phyloP scores from a whole-genome alignment of 2,329 filamentous ascomycete genomes.

The Xylariaceae sp. region DNA sequence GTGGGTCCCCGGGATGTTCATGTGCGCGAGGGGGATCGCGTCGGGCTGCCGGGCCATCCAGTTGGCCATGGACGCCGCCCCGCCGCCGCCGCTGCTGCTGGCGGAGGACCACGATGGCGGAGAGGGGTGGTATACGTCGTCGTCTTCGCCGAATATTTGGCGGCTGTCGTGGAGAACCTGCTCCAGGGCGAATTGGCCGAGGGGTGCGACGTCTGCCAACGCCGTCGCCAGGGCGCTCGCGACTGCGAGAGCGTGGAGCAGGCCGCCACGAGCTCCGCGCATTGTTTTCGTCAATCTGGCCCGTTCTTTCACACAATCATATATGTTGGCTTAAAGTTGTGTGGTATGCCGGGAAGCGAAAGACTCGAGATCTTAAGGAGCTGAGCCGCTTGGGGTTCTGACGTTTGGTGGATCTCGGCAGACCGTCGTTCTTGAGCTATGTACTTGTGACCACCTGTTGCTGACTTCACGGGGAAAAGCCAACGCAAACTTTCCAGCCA shows the following conservation, averaged over 20 bases:
- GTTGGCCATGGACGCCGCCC: conserved; percentile 21
- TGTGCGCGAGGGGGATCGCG: conserved; percentile 33
- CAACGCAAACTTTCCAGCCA: no score
- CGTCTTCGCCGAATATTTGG: conserved; percentile 36
- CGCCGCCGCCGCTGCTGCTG: not conserved
- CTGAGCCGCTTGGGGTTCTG: no score
- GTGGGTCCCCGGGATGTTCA: conserved; percentile 48
- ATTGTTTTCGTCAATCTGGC: not conserved
- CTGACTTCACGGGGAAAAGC: no score
- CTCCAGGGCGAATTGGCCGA: conserved; percentile 34
- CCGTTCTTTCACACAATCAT: no score
- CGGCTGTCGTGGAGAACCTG: conserved; percentile 37
- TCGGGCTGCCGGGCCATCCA: conserved; percentile 45
- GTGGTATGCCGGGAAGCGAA: no score
- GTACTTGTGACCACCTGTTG: no score
- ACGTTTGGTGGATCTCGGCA: no score
- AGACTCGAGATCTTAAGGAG: no score
- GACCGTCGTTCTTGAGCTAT: no score
- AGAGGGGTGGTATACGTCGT: conserved; percentile 7
- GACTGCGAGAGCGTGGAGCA: not conserved
- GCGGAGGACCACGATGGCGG: conserved; percentile 2
- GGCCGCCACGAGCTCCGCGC: not conserved
- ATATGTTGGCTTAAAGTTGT: no score
- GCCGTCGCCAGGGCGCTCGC: not conserved
- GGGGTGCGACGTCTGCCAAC: not conserved